A percentile compares a stretch with the other conserved stretches of the same genome.
These are phyloP conservation scores for Naganishia onofrii DNA, from an alignment of 768 basidiomycete species.

Conservation along the genomic window DNA sequence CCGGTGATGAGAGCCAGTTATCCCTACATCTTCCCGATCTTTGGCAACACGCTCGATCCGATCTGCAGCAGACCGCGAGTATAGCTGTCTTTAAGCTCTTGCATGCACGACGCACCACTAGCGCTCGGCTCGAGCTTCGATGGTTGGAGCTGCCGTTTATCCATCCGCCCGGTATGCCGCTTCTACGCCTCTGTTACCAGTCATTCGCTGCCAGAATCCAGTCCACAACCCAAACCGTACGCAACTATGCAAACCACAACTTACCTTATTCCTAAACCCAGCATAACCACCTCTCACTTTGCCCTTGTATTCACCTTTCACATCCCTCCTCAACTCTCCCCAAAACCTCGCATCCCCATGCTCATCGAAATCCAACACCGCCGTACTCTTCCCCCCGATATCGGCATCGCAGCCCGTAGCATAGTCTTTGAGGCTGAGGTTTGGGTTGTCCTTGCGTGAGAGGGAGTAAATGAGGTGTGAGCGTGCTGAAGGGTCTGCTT, in stretches of 20 bases:
- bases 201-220: no score
- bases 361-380: slow-evolving; percentile 41
- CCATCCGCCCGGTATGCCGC: no score
- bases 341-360: slow-evolving; percentile 65
- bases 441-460: slow-evolving; percentile 29
- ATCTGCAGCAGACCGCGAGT: no score
- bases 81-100: no score
- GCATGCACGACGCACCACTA: no score
- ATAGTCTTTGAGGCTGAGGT: slow-evolving; percentile 59
- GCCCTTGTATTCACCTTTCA: slow-evolving; percentile 66
- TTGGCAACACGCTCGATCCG: no score
- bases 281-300: slow-evolving; percentile 82
- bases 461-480: slow-evolving; percentile 44
- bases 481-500: slow-evolving; percentile 31
- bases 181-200: no score
- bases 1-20: no score
- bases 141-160: no score
- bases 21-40: no score
- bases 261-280: slow-evolving; percentile 80
- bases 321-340: slow-evolving; percentile 72
- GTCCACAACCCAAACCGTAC: no score
- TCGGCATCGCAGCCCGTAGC: slow-evolving; percentile 83
- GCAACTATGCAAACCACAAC: slow-evolving; percentile 22
- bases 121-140: no score
- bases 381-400: slow-evolving; percentile 64